Percentiles rank a stretch among this genome's conserved stretches.
Conservation (phyloP, 2,329 filamentous ascomycete species). For the Didymella arachidicola region DNA sequence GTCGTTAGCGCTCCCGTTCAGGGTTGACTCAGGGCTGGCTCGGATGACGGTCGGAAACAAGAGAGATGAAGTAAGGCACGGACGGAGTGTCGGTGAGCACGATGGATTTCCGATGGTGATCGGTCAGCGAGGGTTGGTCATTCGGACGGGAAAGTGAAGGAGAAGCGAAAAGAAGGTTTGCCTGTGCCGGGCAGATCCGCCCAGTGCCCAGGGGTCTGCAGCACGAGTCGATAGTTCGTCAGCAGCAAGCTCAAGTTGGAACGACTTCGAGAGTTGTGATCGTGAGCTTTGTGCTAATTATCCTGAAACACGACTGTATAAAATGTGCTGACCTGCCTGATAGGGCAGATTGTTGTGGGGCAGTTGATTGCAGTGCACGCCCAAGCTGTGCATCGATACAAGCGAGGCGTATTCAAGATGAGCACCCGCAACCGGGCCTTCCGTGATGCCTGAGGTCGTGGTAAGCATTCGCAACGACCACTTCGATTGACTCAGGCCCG, state of each 20-base stretch:
- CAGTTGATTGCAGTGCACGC: slow-evolving; percentile 13
- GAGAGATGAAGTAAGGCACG: slow-evolving; percentile 20
- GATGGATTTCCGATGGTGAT: slow-evolving; percentile 4
- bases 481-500: slow-evolving; percentile 28
- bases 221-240: background rate
- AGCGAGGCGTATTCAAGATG: slow-evolving; percentile 19
- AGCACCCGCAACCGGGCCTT: slow-evolving; percentile 48
- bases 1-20: slow-evolving; percentile 13
- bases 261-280: background rate
- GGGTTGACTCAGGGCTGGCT: slow-evolving; percentile 11
- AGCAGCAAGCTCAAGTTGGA: background rate
- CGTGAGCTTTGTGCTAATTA: slow-evolving; percentile 10
- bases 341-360: slow-evolving; percentile 11
- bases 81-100: slow-evolving; percentile 20
- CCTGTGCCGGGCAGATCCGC: slow-evolving; percentile 16
- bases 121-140: slow-evolving; percentile 12
- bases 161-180: slow-evolving; percentile 8
- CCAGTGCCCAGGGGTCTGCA: slow-evolving; percentile 2
- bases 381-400: slow-evolving; percentile 2
- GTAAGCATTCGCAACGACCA: slow-evolving; percentile 29
- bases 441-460: slow-evolving; percentile 33
- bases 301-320: slow-evolving; percentile 5
- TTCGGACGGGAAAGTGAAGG: slow-evolving; percentile 5
- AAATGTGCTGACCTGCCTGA: slow-evolving; percentile 14
- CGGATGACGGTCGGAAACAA: slow-evolving; percentile 20